phyloP scores from a whole-genome alignment of 495 filamentous ascomycete genomes.

The Neohortaea acidophila region DNA sequence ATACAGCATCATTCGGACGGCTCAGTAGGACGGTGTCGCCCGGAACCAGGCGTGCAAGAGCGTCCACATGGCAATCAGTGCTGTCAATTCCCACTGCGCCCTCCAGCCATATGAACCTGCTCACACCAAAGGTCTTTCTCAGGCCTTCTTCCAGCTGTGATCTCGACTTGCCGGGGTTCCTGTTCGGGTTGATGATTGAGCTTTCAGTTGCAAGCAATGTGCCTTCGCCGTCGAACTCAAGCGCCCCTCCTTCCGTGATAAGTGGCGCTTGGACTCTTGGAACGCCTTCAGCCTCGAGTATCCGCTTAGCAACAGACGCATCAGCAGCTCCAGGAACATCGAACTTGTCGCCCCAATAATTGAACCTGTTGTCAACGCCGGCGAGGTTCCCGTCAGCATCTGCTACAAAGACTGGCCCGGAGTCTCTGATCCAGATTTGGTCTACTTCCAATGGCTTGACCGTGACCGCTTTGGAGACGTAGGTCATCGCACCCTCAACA shows the following conservation, averaged over 20 bases:
- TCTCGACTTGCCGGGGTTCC: not conserved
- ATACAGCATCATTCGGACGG: not conserved
- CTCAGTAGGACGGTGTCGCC: not conserved
- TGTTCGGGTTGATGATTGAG: not conserved
- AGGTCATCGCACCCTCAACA: not conserved
- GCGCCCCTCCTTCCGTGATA: not conserved
- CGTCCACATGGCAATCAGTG: not conserved
- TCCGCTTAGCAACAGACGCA: not conserved
- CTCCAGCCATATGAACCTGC: not conserved
- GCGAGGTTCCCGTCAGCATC: not conserved
- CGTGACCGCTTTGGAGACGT: not conserved
- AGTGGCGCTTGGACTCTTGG: not conserved
- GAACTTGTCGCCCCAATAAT: not conserved
- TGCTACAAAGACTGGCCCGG: not conserved
- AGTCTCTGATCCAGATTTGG: not conserved
- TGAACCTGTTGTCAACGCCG: not conserved
- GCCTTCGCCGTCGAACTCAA: not conserved
- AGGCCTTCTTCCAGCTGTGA: not conserved
- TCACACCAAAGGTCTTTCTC: not conserved
- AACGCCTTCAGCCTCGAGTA: not conserved
- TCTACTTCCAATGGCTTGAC: not conserved
- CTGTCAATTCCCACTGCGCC: not conserved
- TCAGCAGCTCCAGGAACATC: not conserved
- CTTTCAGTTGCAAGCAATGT: not conserved
- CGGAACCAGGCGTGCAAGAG: not conserved